These are phyloP conservation scores for Bretschneidera sinensis DNA, from an alignment of 345 rosid genomes.

Conservation along the genomic window DNA sequence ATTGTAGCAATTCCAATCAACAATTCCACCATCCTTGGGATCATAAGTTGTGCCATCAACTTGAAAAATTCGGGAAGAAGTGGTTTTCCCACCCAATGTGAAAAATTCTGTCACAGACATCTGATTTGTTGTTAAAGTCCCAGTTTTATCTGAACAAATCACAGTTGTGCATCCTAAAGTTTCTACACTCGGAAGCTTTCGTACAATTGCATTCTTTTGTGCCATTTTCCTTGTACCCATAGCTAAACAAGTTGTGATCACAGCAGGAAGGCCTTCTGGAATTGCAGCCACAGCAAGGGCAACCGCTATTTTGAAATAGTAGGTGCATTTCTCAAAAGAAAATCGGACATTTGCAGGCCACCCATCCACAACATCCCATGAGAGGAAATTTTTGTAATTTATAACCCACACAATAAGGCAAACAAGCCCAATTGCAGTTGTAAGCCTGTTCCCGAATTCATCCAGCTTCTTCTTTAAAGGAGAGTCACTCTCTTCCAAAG, in stretches of 20 bases:
- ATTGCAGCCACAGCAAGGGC: conserved; percentile 96
- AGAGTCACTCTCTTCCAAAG: conserved; percentile 74
- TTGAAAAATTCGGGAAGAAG: conserved; percentile 43
- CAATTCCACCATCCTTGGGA: conserved; percentile 88
- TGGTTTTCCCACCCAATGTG: conserved; percentile 67
- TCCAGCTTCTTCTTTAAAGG: conserved; percentile 89
- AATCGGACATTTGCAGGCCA: conserved; percentile 65
- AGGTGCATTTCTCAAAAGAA: conserved; percentile 86
- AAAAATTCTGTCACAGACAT: conserved; percentile 84
- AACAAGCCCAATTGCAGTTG: conserved; percentile 68
- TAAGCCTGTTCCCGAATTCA: conserved; percentile 75
- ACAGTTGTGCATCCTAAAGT: conserved; percentile 97
- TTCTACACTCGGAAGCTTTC: conserved; percentile 93
- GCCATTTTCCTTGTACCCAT: conserved; percentile 95
- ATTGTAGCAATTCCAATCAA: conserved; percentile 73
- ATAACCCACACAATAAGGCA: conserved; percentile 81
- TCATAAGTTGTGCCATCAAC: conserved; percentile 96
- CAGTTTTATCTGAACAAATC: conserved; percentile 93
- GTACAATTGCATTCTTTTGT: conserved; percentile 80
- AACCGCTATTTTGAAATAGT: conserved; percentile 90
- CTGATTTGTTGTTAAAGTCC: conserved; percentile 90
- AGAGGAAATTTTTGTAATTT: conserved; percentile 75
- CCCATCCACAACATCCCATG: conserved; percentile 70
- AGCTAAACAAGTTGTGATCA: conserved; percentile 84
- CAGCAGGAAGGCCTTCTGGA: conserved; percentile 97